phyloP scores from a whole-genome alignment of 1,139 yeast genomes.

The Candida sanyaensis region DNA sequence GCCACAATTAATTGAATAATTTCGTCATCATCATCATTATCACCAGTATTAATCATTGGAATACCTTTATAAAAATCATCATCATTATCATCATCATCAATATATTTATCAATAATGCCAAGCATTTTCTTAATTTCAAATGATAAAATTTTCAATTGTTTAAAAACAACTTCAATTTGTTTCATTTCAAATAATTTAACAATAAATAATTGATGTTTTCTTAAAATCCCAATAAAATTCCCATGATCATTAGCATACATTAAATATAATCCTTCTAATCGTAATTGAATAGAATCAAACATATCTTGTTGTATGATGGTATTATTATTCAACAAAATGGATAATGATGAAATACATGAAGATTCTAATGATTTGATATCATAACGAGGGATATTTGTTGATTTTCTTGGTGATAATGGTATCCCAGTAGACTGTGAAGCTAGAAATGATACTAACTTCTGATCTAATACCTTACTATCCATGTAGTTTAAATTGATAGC shows the following conservation, averaged over 20 bases:
- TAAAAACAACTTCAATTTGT: conserved; percentile 16
- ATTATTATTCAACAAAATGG: not conserved
- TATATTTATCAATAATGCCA: not conserved
- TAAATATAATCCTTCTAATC: conserved; percentile 12
- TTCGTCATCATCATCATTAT: conserved; percentile 15
- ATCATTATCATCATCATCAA: conserved; percentile 1
- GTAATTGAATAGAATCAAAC: conserved; percentile 18
- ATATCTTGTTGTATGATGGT: conserved; percentile 2
- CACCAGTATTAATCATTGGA: conserved; percentile 7
- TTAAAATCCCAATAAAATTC: conserved; percentile 13
- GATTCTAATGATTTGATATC: conserved; percentile 15
- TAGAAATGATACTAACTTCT: conserved; percentile 11
- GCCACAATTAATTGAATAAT: conserved; percentile 27
- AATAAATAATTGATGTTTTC: conserved; percentile 33
- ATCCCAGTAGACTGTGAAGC: conserved; percentile 8
- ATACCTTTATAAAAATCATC: conserved; percentile 16
- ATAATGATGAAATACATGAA: conserved; percentile 9
- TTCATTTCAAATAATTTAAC: conserved; percentile 28
- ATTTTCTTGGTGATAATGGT: conserved; percentile 13
- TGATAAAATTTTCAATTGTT: conserved; percentile 14
- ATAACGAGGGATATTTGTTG: conserved; percentile 11
- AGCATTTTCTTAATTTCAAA: conserved; percentile 7
- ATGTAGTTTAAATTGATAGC: not conserved
- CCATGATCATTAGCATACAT: conserved; percentile 7
- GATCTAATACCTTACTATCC: conserved; percentile 8